These are phyloP conservation scores for Saccharomycopsis vini DNA, from an alignment of 805 yeast genomes.

Conservation along the genomic window DNA sequence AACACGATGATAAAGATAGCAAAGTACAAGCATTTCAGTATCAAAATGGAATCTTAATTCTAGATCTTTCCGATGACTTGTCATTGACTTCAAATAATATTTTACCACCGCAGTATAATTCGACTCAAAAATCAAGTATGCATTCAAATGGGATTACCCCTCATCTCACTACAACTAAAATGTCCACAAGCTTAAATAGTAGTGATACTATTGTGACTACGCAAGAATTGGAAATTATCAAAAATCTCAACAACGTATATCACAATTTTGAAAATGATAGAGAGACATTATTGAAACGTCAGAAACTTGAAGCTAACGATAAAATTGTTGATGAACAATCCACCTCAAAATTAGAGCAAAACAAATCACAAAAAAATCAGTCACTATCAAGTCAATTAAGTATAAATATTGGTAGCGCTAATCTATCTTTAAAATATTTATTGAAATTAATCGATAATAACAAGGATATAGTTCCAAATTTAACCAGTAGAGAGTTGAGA, in stretches of 20 bases:
- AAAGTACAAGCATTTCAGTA: neutral
- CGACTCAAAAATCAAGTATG: neutral
- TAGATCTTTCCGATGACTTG: neutral
- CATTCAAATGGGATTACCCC: no score
- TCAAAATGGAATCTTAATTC: no score
- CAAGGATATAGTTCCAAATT: constrained; percentile 55
- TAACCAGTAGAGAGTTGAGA: constrained; percentile 77
- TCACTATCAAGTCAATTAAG: constrained; percentile 14
- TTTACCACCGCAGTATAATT: neutral
- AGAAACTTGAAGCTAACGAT: constrained; percentile 75
- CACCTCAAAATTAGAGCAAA: constrained; percentile 12
- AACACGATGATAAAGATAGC: neutral
- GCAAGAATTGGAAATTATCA: constrained; percentile 30
- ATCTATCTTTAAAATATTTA: constrained; percentile 69
- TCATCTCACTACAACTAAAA: constrained; percentile 9
- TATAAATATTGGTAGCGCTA: constrained; percentile 62
- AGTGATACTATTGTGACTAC: constrained; percentile 12
- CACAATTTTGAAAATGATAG: constrained; percentile 68
- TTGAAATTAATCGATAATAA: constrained; percentile 69
- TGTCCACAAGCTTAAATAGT: constrained; percentile 16
- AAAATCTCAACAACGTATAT: constrained; percentile 62
- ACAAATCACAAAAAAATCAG: constrained; percentile 11
- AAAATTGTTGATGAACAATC: constrained; percentile 37
- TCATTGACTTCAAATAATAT: neutral
- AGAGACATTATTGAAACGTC: constrained; percentile 65